Evolutionary conservation across 2,329 filamentous ascomycete genomes (phyloP).

Genomic region (Dothideomycetidae sp.): DNA sequence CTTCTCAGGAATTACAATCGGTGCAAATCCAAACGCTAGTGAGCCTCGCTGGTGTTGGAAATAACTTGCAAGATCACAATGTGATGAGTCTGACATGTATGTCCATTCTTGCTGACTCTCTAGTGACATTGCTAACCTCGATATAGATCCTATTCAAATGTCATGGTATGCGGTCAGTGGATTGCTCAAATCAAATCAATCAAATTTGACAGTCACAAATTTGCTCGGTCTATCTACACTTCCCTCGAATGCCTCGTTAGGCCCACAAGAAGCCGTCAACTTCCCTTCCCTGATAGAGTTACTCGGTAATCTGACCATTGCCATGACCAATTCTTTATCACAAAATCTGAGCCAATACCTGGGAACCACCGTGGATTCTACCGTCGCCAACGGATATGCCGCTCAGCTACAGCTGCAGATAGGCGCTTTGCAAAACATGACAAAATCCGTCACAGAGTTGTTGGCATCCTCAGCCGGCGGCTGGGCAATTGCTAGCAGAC

Average conservation of each 20-base stretch:
- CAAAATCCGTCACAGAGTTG: slow-evolving; percentile 18
- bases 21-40: slow-evolving; percentile 36
- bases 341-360: slow-evolving; percentile 16
- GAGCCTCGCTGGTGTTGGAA: slow-evolving; percentile 48
- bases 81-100: slow-evolving; percentile 12
- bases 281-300: slow-evolving; percentile 18
- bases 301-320: slow-evolving; percentile 12
- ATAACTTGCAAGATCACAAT: slow-evolving; percentile 47
- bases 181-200: background rate
- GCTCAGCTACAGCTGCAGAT: slow-evolving; percentile 16
- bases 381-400: slow-evolving; percentile 17
- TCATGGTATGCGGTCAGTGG: slow-evolving; percentile 3
- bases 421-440: slow-evolving; percentile 14
- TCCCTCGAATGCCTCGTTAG: slow-evolving; percentile 7
- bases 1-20: slow-evolving; percentile 32
- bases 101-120: background rate
- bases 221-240: too few relatives aligned
- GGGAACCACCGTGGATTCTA: slow-evolving; percentile 10
- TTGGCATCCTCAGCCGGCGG: slow-evolving; percentile 21
- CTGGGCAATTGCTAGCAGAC: slow-evolving; percentile 23
- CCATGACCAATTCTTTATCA: slow-evolving; percentile 12
- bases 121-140: slow-evolving; percentile 9
- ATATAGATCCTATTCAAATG: slow-evolving; percentile 1
- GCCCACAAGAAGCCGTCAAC: slow-evolving; percentile 17
- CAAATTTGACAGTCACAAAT: too few relatives aligned